Base-by-base conservation (phyloP, 2,329 filamentous ascomycete genomes). In the Xylariaceae sp. region DNA sequence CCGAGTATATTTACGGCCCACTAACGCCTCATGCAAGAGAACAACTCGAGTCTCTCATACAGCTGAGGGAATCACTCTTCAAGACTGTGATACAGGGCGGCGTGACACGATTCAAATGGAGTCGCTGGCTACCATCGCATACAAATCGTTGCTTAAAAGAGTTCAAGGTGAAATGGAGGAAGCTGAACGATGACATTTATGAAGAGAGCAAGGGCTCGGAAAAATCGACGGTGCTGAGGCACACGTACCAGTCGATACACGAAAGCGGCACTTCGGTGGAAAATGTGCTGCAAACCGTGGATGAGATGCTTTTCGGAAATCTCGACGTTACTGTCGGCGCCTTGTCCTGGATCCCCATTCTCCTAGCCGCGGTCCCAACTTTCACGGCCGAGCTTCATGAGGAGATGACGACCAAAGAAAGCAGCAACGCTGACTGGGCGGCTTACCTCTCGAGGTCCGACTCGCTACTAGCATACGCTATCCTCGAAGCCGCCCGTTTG, bases 271-370 rank as follows among this genome's bases (percentile, higher is more conserved):
- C 71, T 17, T 60, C 51, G 1, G 48, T 47, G 12, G 61, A 67
- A 6, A 51, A 73, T 40, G 47, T 72, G 1, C 60, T 71, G 1
- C 75, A 78, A 31, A 77, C 75, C 0, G 57, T 77, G 6, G 74
- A 78, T 53, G 75, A 78, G 58, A 67, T 68, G 41, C 66, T 78
- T 0, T 78, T 70, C 52, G 75, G 73, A 2, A 77, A 78, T 51
- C 64, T 78, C 1, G 75, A 78, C 51, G 74, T 78, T 9, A 75
- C 74, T 0, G 69, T 68, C 2, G 71, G 72, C 5, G 72, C 60
- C 1, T 44, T 77, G 0, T 70, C 71, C 0, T 79, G 75, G 74
- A 69, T 65, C n/a, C 55, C 74, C 0, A 61, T 75, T 1, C 71
- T 75, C 43, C 60, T 79, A 0, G 73, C 74, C 1, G 63, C 65